These are phyloP conservation scores for Solanum tarapatanum DNA, from an alignment of 257 asterid genomes.

Conservation along the genomic window DNA sequence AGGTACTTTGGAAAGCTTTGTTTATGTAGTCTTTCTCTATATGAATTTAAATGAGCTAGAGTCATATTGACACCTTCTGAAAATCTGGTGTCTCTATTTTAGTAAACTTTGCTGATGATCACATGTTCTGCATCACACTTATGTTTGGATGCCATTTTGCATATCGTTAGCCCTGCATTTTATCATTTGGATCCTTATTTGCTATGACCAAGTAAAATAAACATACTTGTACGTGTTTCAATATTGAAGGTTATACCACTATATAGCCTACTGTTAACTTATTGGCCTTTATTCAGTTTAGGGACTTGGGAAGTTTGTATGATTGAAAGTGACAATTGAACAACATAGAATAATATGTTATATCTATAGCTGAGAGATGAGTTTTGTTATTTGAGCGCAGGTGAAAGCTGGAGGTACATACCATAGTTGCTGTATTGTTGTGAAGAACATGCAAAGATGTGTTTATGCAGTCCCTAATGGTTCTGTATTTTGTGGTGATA, in stretches of 20 bases:
- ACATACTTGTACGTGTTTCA: background rate
- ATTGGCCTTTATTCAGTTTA: background rate
- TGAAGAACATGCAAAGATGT: slow-evolving; percentile 78
- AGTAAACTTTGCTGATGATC: background rate
- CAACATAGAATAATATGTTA: background rate
- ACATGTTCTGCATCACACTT: background rate
- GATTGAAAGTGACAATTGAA: background rate
- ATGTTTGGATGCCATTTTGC: background rate
- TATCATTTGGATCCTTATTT: background rate
- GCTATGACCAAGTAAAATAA: background rate
- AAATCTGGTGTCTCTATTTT: background rate
- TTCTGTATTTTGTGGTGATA: slow-evolving; percentile 36
- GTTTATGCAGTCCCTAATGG: slow-evolving; percentile 73
- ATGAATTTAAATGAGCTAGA: background rate
- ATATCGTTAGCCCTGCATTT: background rate
- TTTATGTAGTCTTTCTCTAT: background rate
- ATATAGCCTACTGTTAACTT: background rate
- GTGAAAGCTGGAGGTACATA: slow-evolving; percentile 66
- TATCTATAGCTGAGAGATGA: slow-evolving; percentile 7
- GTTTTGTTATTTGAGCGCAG: slow-evolving; percentile 27
- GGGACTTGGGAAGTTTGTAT: background rate
- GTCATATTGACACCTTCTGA: background rate
- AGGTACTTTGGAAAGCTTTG: slow-evolving; percentile 33
- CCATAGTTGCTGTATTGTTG: slow-evolving; percentile 88
- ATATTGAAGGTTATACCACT: background rate